Conservation (phyloP, 345 rosid species). For the Cochlearia excelsa region DNA sequence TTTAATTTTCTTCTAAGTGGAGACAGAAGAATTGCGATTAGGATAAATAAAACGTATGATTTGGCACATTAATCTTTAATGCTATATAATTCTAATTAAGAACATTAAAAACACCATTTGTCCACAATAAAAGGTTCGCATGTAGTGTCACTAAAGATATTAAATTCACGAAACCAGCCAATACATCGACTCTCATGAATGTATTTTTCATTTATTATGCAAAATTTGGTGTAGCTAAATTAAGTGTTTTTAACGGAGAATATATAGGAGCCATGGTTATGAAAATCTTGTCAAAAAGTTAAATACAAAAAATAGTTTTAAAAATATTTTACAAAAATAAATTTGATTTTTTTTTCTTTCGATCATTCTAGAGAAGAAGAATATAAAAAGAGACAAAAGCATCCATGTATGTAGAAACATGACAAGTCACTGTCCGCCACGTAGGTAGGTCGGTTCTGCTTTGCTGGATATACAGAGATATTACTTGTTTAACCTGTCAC, state of each 20-base stretch:
- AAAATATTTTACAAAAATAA: neutral
- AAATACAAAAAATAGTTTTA: no score
- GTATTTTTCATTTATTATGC: no score
- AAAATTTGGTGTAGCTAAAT: no score
- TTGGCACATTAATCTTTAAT: no score
- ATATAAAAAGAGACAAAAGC: conserved; percentile 28
- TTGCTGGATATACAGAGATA: conserved; percentile 27
- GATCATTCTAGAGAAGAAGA: conserved; percentile 27
- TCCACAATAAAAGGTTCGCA: conserved; percentile 23
- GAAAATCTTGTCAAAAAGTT: neutral
- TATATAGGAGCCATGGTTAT: neutral
- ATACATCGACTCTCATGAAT: no score
- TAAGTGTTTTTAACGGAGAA: no score
- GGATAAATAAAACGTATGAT: no score
- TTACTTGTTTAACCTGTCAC: conserved; percentile 31
- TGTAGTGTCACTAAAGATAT: conserved; percentile 25
- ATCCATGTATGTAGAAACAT: conserved; percentile 22
- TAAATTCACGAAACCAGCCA: conserved; percentile 10
- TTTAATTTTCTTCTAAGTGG: no score
- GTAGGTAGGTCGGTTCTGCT: conserved; percentile 35
- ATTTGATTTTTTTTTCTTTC: conserved; percentile 2
- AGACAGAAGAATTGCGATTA: no score
- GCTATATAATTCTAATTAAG: no score
- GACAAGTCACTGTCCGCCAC: conserved; percentile 39
- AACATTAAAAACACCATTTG: neutral